These are phyloP conservation scores for Anastatica hierochuntica DNA, from an alignment of 345 rosid genomes.

Conservation along the genomic window DNA sequence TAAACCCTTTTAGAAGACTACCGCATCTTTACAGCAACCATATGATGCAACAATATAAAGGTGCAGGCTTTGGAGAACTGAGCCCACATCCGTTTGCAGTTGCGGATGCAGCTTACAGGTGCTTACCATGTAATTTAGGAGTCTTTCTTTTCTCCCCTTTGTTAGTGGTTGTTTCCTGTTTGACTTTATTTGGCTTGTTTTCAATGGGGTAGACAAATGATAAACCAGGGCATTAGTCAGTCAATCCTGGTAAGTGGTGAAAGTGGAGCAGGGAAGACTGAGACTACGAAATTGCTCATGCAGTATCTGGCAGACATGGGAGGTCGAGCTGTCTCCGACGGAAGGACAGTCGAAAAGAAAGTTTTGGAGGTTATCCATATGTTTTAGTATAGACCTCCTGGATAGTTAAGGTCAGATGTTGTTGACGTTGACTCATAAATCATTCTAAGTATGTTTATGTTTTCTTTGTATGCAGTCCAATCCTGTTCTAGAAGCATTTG, in stretches of 20 bases:
- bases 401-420: not conserved
- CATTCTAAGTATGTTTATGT: slow-evolving; percentile 6
- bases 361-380: slow-evolving; percentile 71
- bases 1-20: slow-evolving; percentile 83
- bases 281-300: slow-evolving; percentile 94
- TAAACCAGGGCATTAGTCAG: slow-evolving; percentile 72
- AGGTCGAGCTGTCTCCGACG: slow-evolving; percentile 93
- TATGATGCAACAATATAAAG: slow-evolving; percentile 98
- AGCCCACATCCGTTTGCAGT: slow-evolving; percentile 99
- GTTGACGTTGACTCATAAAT: not conserved
- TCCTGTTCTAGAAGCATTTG: slow-evolving; percentile 98
- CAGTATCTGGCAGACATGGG: slow-evolving; percentile 97
- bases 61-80: slow-evolving; percentile 89
- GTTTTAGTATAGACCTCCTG: slow-evolving; percentile 5
- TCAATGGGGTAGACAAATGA: slow-evolving; percentile 55
- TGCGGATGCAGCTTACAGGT: slow-evolving; percentile 98
- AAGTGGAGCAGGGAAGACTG: slow-evolving; percentile 99
- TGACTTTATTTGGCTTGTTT: slow-evolving; percentile 12
- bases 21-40: slow-evolving; percentile 88
- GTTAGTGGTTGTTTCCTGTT: slow-evolving; percentile 1
- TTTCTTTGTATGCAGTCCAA: slow-evolving; percentile 62
- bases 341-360: slow-evolving; percentile 90
- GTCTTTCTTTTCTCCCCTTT: slow-evolving; percentile 1
- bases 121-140: slow-evolving; percentile 2
- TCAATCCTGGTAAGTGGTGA: slow-evolving; percentile 98